phyloP scores from a whole-genome alignment of 1,139 yeast species.

The Yamadazyma atmosphaerica region DNA sequence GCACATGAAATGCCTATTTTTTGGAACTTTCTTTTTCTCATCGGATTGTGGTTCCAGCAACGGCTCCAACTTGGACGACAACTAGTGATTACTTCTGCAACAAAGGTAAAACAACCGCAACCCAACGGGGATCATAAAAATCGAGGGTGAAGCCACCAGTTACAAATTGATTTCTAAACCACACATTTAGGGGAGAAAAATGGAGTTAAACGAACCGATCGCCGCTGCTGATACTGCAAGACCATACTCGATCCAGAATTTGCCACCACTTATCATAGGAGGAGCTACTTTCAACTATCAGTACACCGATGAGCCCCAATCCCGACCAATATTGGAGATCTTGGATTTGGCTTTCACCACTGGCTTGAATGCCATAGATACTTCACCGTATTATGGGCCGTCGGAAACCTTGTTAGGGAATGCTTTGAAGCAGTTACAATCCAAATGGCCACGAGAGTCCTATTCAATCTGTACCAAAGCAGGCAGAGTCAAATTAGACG shows the following conservation, averaged over 20 bases:
- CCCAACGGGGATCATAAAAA: too few relatives aligned
- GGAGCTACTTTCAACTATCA: conserved; percentile 85
- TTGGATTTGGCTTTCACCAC: conserved; percentile 57
- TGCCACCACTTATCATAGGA: conserved; percentile 71
- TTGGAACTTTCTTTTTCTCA: too few relatives aligned
- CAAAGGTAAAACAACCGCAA: too few relatives aligned
- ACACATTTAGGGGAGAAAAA: too few relatives aligned
- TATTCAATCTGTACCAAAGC: conserved; percentile 84
- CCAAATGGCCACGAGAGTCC: conserved; percentile 54
- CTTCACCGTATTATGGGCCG: conserved; percentile 92
- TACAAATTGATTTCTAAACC: too few relatives aligned
- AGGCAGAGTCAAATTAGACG: conserved; percentile 67
- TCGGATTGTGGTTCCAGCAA: too few relatives aligned
- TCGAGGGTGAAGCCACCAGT: too few relatives aligned
- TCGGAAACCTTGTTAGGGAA: conserved; percentile 75
- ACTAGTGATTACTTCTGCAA: too few relatives aligned
- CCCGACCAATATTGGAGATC: conserved; percentile 57
- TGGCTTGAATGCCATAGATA: conserved; percentile 81
- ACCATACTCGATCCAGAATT: conserved; percentile 25
- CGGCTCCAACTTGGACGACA: too few relatives aligned
- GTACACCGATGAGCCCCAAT: conserved; percentile 66
- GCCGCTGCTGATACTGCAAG: conserved; percentile 17
- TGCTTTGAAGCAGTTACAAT: conserved; percentile 49
- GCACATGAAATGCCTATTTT: too few relatives aligned
- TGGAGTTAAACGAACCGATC: conserved; percentile 15